phyloP scores from a whole-genome alignment of 179 eudicot species.

The Heliamphora pulchella region DNA sequence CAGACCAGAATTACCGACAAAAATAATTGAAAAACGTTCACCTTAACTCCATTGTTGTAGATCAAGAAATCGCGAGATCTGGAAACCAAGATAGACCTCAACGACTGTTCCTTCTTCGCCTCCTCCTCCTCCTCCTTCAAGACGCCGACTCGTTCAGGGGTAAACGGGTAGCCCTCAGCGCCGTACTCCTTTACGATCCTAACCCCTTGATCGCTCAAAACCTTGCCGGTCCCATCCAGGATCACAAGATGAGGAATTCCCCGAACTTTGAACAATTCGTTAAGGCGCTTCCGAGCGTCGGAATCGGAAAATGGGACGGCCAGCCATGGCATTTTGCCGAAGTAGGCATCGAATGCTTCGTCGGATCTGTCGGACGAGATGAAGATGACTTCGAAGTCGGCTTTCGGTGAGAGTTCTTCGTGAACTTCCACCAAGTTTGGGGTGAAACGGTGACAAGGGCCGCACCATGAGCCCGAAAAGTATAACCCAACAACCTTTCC shows the following conservation, averaged over 20 bases:
- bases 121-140: slow-evolving; percentile 48
- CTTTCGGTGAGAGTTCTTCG: slow-evolving; percentile 37
- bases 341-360: slow-evolving; percentile 57
- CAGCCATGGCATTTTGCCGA: slow-evolving; percentile 85
- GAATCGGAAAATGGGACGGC: slow-evolving; percentile 70
- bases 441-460: slow-evolving; percentile 68
- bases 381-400: slow-evolving; percentile 55
- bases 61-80: slow-evolving; percentile 53
- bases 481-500: slow-evolving; percentile 19
- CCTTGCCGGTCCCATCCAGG: slow-evolving; percentile 50
- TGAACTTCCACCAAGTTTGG: slow-evolving; percentile 53
- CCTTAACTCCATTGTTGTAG: slow-evolving; percentile 15
- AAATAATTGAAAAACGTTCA: not conserved
- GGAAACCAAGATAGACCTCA: slow-evolving; percentile 54
- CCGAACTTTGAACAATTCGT: slow-evolving; percentile 41
- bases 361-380: slow-evolving; percentile 55
- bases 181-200: slow-evolving; percentile 49
- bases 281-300: slow-evolving; percentile 34
- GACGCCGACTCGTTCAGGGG: slow-evolving; percentile 37
- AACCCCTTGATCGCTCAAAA: slow-evolving; percentile 49
- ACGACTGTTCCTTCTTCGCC: slow-evolving; percentile 50
- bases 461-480: slow-evolving; percentile 88
- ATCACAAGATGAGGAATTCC: slow-evolving; percentile 65
- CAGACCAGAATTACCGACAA: not conserved
- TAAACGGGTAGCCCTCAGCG: slow-evolving; percentile 63